Base-by-base conservation (phyloP, 371 early-diverging fungal species). In the Capillidium heterosporum region DNA sequence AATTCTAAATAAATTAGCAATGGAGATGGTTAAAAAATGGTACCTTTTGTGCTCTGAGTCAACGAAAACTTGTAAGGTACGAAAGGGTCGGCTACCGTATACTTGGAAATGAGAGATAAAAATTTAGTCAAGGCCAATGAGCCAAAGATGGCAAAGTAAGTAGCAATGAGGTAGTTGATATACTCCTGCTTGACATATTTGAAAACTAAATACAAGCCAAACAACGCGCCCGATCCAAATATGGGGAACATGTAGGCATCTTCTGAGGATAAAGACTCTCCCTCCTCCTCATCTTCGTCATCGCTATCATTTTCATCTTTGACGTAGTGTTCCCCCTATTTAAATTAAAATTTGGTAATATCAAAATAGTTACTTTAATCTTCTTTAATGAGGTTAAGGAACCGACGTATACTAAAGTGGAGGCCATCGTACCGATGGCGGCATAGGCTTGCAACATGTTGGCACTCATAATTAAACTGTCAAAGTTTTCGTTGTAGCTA, bases 231-330 rank as follows among this genome's bases (percentile, higher is more conserved):
- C 13, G 93, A 92, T 26, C 93, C 96, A 63, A 88, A 80, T 27
- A 94, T 65, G 10, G 96, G 94, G 63, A 91, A 91, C 85, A 82
- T 77, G 67, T 88, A 85, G 24, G 96, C 96, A 68, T 95, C 96
- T 60, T 84, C 77, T 2, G 87, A 64, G 2, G 85, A 78, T 59
- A 95, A 75, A 40, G 81, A 79, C 61, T 95, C 95, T 53, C 69
- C 67, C 15, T 71, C 69, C 21, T 72, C 71, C 41, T 77, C 79
- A 19, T 78, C 78, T 42, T 78, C 76, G 7, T 73, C 70, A 41
- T 83, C 84, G 1, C 78, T 77, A 56, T 74, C 75, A 59, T 67
- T 65, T 31, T 75, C 76, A 29, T 31, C 42, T 53, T 57, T 43
- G 32, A 60, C 58, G 31, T 71, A 63, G 13, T 56, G 63, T 52